Evolutionary conservation across 306 rosid species (phyloP), one percentile per base, ranked within the genome.

Genomic region (Cucurbita argyrosperma): DNA sequence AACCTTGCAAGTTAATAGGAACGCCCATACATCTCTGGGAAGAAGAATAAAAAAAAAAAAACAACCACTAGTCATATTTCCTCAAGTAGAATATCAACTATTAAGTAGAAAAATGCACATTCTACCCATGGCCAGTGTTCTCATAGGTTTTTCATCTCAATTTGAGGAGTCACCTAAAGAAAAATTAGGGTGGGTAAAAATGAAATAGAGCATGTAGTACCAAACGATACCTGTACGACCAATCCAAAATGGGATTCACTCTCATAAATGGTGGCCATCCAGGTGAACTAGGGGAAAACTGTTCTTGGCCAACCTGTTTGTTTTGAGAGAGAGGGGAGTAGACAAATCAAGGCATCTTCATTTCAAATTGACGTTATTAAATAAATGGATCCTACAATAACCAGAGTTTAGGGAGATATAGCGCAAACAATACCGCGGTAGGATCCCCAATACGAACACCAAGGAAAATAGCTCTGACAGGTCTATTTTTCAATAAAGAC

Each of bases 251-350:
- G 71, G 98, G 97, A 84, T 94, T 90, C 82, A 94, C 97, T 81
- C 98, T 88, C 98, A 94, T 94, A 79, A 94, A 89, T 76, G 96
- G 84, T 68, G 97, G 98, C 98, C 98, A 94, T 39, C 98, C 96
- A 52, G 84, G 83, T 76, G 98, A 94, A 82, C 98, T 94, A 69
- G 98, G 98, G 50, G 94, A 90, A 82, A 94, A 94, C 72, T 90
- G 97, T 76, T 94, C 98, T 85, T 94, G 97, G 68, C 97, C 97
- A 19, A 94, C 92, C 98, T 90, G 86, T 75, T 69, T 47, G 18
- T 79, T 74, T 75, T 66, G 57, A 4, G 18, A 39, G 55, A 40
- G n/a, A 46, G 19, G 39, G 8, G 59, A 66, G 56, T 4, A 52
- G 38, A 43, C 38, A 66, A 38, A 76, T 56, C 37, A 38, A 43